Evolutionary conservation across 495 filamentous ascomycete genomes (phyloP), one percentile per base, ranked within the genome.

Genomic region (Podospora conica): DNA sequence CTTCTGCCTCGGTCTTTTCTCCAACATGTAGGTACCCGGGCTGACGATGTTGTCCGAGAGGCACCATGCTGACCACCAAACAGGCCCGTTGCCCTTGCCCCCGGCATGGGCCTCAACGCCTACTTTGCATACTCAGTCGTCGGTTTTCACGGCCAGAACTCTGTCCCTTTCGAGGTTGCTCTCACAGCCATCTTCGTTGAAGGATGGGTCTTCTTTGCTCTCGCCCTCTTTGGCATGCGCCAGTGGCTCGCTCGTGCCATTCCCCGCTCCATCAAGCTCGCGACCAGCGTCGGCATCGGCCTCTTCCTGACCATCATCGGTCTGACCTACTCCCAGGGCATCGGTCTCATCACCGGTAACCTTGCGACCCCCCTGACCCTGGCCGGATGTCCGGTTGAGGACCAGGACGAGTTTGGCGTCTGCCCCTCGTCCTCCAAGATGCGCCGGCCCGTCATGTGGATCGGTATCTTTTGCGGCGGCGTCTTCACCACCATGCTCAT

Each of bases 91-190:
- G 87, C 86, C 7, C 78, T 93, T 59, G 91, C 90, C 5, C 91
- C 91, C 12, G 91, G 91, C 28, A 91, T 93, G 90, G 91, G 91
- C 18, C 68, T 94, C 63, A 94, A 94, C 71, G 90, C 90, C 3
- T 93, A 93, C 73, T 93, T 94, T 65, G 83, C 91, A 11, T 94
- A 89, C 72, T 90, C 89, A 27, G 90, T 94, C 53, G 91, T 94
- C 53, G 91, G 91, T 20, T 82, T 77, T 55, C 86, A 93, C 69
- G 91, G 91, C 3, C n/a, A n/a, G n/a, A n/a, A n/a, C n/a, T n/a
- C n/a, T 55, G 86, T 93, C 24, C 83, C 89, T 0, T 94, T 90
- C 72, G 70, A 80, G 15, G 79, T 90, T 3, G 91, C 91, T 9
- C 75, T 93, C 56, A 93, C 90, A 12, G 90, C 91, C 4, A 90